Evolutionary conservation across 257 asterid genomes (phyloP).

Genomic region (Scutellaria galericulata): DNA sequence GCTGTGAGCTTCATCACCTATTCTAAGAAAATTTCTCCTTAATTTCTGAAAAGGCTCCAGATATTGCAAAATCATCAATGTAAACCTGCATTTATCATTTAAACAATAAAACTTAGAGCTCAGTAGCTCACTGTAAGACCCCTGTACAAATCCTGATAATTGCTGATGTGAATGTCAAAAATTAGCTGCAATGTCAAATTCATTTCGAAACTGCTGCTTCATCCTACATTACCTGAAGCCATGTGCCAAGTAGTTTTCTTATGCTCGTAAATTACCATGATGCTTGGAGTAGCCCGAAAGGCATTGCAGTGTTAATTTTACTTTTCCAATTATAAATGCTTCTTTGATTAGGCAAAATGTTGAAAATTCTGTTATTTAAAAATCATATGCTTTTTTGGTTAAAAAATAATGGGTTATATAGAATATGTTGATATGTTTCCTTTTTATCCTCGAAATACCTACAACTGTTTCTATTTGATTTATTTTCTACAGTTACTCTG

Average conservation of each 20-base stretch:
- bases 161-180: not conserved
- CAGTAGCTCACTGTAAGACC: not conserved
- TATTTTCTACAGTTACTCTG: not conserved
- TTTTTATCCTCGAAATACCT: too few species aligned
- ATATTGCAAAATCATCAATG: not conserved
- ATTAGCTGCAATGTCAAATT: not conserved
- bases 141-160: constrained; percentile 9
- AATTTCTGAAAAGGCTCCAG: not conserved
- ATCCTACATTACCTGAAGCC: not conserved
- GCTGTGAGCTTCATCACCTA: not conserved
- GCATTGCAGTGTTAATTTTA: not conserved
- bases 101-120: not conserved
- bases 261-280: constrained; percentile 1
- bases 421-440: too few species aligned
- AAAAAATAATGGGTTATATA: not conserved
- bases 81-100: not conserved
- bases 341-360: not conserved
- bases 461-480: not conserved
- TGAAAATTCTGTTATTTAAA: not conserved
- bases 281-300: constrained; percentile 6
- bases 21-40: not conserved
- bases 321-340: not conserved
- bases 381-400: not conserved
- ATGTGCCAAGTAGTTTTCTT: not conserved
- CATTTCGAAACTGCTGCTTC: constrained; percentile 3